These are phyloP conservation scores for Solanum okadae DNA, from an alignment of 257 asterid genomes.

Conservation along the genomic window DNA sequence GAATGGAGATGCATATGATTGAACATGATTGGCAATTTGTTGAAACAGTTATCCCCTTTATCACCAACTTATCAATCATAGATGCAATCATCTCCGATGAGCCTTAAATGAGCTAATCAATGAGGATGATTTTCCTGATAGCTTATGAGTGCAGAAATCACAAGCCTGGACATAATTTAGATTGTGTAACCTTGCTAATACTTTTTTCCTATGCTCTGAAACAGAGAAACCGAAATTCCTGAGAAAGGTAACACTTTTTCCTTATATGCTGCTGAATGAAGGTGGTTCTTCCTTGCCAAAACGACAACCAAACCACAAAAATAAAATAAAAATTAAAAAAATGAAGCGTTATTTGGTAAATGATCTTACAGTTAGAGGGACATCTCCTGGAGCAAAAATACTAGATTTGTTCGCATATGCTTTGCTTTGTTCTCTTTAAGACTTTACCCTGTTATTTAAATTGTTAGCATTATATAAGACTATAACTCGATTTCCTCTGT, in stretches of 20 bases:
- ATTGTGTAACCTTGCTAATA: background rate
- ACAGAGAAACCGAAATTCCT: background rate
- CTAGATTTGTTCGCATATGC: background rate
- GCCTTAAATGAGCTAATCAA: background rate
- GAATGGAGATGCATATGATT: background rate
- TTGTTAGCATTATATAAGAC: background rate
- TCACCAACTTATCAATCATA: background rate
- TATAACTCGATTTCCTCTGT: constrained; percentile 37
- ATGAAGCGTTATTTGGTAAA: background rate
- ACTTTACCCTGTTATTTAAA: background rate
- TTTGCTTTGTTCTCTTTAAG: background rate
- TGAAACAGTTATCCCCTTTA: background rate
- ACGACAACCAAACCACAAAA: background rate
- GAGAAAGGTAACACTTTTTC: background rate
- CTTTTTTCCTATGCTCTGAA: background rate
- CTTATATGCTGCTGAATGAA: background rate
- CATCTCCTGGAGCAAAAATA: background rate
- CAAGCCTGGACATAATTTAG: background rate
- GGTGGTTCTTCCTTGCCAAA: background rate
- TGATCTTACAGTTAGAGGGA: background rate
- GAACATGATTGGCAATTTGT: background rate
- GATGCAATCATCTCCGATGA: background rate
- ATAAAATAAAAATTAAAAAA: background rate
- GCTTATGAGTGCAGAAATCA: background rate
- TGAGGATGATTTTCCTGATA: background rate